Conservation (phyloP, 2,329 filamentous ascomycete species). For the Neodidymelliopsis sp. region DNA sequence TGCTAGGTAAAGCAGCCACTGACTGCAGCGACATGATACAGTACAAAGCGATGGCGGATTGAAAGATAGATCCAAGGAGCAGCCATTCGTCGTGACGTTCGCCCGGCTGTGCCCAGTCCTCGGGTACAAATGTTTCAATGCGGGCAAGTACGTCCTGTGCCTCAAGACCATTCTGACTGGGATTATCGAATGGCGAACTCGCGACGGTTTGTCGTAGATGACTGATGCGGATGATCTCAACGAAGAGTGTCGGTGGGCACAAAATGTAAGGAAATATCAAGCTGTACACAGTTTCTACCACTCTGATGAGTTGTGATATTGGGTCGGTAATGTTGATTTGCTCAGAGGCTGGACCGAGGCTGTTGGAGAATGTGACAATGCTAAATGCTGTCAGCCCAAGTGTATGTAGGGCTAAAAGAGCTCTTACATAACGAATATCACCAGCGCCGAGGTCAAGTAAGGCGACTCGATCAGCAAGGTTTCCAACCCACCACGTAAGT, state of each 20-base stretch:
- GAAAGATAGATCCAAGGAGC: slow-evolving; percentile 33
- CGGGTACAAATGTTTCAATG: slow-evolving; percentile 31
- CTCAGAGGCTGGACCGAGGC: slow-evolving; percentile 34
- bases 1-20: slow-evolving; percentile 27
- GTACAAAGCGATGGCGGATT: slow-evolving; percentile 36
- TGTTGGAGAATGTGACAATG: slow-evolving; percentile 35
- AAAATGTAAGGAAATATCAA: slow-evolving; percentile 40
- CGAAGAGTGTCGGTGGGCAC: slow-evolving; percentile 35
- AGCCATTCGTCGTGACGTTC: slow-evolving; percentile 30
- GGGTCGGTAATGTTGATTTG: slow-evolving; percentile 32
- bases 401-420: not conserved
- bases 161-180: slow-evolving; percentile 6
- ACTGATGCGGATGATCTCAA: slow-evolving; percentile 34
- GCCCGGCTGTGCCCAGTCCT: slow-evolving; percentile 40
- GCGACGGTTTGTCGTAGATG: slow-evolving; percentile 29
- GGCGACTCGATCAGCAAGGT: slow-evolving; percentile 22
- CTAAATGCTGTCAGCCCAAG: slow-evolving; percentile 16
- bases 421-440: slow-evolving; percentile 39
- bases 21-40: slow-evolving; percentile 38
- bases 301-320: slow-evolving; percentile 18
- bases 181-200: slow-evolving; percentile 11
- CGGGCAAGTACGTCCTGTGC: slow-evolving; percentile 31
- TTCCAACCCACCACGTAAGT: slow-evolving; percentile 39
- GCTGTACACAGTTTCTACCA: slow-evolving; percentile 31
- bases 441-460: slow-evolving; percentile 30